Evolutionary conservation across 192 early-diverging fungal species (phyloP), one percentile per base, ranked within the genome.

Genomic region (Mortierella claussenii): DNA sequence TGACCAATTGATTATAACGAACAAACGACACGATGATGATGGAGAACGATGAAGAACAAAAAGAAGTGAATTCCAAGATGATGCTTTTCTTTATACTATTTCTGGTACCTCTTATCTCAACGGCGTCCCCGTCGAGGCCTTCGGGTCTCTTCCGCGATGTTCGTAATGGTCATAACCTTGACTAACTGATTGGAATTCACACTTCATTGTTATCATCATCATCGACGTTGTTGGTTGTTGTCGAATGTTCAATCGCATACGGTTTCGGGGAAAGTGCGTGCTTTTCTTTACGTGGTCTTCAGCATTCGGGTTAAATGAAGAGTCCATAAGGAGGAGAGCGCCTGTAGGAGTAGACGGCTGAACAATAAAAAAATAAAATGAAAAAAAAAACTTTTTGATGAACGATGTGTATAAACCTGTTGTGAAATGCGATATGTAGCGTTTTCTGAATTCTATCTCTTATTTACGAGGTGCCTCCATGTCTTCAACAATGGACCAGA

Each of bases 401-500:
- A 42, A 30, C 27, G 18, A 6, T 55, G 7, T 20, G 11, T 52
- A n/a, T 44, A 37, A 26, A 24, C n/a, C n/a, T n/a, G n/a, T n/a
- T n/a, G n/a, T n/a, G n/a, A n/a, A n/a, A n/a, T n/a, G n/a, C n/a
- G n/a, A n/a, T n/a, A n/a, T n/a, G n/a, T n/a, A n/a, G n/a, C n/a
- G n/a, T n/a, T n/a, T n/a, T n/a, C n/a, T n/a, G n/a, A 4, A 4
- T 24, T 2, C 36, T 21, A 30, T 4, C 7, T 43, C 45, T 33
- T 79, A 79, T 26, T 78, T 76, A 51, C 86, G 80, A 18, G 88
- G 65, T 24, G 73, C 80, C 21, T 82, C 76, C 31, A 90, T 82
- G 30, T 84, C 84, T 20, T 88, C 84, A 31, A 89, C 87, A 27
- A 87, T 24, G 3, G 83, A 73, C 80, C 89, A 86, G 45, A 91